Evolutionary conservation across 1,284 basidiomycete genomes (phyloP), one percentile per base, ranked within the genome.

Genomic region (Cutaneotrichosporon mucoides): DNA sequence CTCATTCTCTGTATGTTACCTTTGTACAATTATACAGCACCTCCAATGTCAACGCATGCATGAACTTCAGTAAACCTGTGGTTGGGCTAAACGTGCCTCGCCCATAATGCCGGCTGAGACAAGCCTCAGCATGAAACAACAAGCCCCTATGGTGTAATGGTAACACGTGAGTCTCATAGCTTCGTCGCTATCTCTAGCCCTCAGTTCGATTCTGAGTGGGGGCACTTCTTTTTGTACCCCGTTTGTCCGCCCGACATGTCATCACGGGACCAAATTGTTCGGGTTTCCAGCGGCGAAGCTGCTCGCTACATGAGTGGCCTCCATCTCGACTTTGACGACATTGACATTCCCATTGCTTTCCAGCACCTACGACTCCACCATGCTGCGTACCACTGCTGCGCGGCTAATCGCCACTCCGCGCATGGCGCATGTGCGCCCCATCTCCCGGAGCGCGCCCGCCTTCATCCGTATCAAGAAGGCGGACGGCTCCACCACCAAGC

Each of bases 401-500:
- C 38, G 61, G 56, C 57, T 61, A 5, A 9, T 59, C 16, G 53
- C 54, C 4, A 47, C 48, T 4, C 56, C 48, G 24, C 24, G 45
- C n/a, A 24, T 45, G 35, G 49, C 42, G 15, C 24, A 24, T 24
- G 24, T 24, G 24, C 61, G 61, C 13, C 35, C 57, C n/a, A 44
- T 62, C 37, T 59, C 61, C 13, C 16, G 24, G 15, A 61, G 49
- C n/a, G 40, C 54, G 3, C 54, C 62, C 1, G 48, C 55, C 5
- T 51, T 53, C 40, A 58, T 64, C 36, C 59, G 62, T 46, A 59
- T 64, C 51, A 59, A 57, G 44, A 64, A 64, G 55, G 46, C 56
- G 38, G 62, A 64, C 42, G 62, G 62, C 7, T 50, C 61, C 12
- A 53, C 53, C 8, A 24, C 43, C 16, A 46, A 38, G 53, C 53